Conservation (phyloP, 768 basidiomycete genomes). For the Filobasidium wieringae region DNA sequence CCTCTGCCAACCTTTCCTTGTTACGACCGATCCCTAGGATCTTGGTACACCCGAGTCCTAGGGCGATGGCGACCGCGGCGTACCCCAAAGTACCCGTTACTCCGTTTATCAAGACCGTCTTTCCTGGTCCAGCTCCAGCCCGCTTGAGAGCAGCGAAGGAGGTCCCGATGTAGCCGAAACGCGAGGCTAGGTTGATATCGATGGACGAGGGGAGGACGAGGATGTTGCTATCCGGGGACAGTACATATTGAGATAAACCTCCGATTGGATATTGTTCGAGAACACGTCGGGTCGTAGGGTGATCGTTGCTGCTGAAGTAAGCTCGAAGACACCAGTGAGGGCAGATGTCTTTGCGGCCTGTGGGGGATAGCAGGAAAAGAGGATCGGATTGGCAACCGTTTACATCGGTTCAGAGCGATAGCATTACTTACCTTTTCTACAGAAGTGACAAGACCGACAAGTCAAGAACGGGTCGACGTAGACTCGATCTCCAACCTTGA, state of each 20-base stretch:
- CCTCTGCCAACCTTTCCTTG: slow-evolving; percentile 1
- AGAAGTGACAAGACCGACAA: slow-evolving; percentile 11
- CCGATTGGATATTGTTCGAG: slow-evolving; percentile 13
- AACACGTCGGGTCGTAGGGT: neutral
- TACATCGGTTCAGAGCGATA: neutral
- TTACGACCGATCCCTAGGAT: slow-evolving; percentile 17
- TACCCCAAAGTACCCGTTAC: slow-evolving; percentile 16
- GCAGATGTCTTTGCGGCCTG: neutral
- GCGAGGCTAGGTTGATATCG: slow-evolving; percentile 4
- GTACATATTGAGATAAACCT: slow-evolving; percentile 13
- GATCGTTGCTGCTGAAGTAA: slow-evolving; percentile 4
- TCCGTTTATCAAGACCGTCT: slow-evolving; percentile 17
- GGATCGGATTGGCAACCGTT: no score
- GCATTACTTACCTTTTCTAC: neutral
- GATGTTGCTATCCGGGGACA: slow-evolving; percentile 11
- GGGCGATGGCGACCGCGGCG: slow-evolving; percentile 13
- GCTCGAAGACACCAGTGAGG: slow-evolving; percentile 1
- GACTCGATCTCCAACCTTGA: slow-evolving; percentile 5
- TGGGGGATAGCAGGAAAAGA: no score
- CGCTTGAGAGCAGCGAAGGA: slow-evolving; percentile 12
- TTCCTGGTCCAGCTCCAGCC: slow-evolving; percentile 3
- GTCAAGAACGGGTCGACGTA: slow-evolving; percentile 9
- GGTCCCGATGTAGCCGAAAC: slow-evolving; percentile 16
- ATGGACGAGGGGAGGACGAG: slow-evolving; percentile 2
- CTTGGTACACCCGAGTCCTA: slow-evolving; percentile 10